Base-by-base conservation (phyloP, 1,139 yeast species). In the Scheffersomyces parashehatae region DNA sequence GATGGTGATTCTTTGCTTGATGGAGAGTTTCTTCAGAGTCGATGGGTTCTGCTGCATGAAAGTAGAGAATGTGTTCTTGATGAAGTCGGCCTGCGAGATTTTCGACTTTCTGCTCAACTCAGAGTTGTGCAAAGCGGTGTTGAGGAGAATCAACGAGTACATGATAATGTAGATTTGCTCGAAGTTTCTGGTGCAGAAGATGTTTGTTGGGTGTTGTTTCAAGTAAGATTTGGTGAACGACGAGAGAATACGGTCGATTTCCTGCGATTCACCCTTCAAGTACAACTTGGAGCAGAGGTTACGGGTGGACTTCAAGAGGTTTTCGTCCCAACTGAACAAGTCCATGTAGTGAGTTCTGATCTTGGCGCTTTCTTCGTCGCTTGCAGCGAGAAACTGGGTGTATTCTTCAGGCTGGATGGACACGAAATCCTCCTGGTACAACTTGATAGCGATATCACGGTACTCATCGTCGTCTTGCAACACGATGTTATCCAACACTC, bases 221-320 rank as follows among this genome's bases (percentile, higher is more conserved):
- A 78, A 86, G 52, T 91, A 89, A 44, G 86, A 76, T 47, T 77
- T 76, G 20, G 95, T 77, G 59, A 88, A 84, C 1, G 85, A 73
- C 36, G 85, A 84, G 46, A 89, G 67, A 16, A 88, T 77, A 38
- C 88, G 74, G 63, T 88, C 96, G 46, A 89, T 79, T 55, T 85
- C 88, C 54, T 87, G 95, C 1, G 95, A 82, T 61, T 89, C 97
- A 2, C 95, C 96, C 55, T 82, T 83, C 55, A 89, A 73, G 60
- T 85, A 86, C 26, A 89, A 60, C 51, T 75, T 79, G 28, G 79
- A 73, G 52, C 95, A 88, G 36, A 89, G 67, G 41, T 65, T 64
- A 34, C 93, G 68, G 13, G 89, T 71, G 1, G 90, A 71, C 4
- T 65, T 67, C 46, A 87, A 63, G 37, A 84, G 60, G 47, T 77